Base-by-base conservation (phyloP, 2,329 filamentous ascomycete species). In the Pseudopithomyces maydicus region DNA sequence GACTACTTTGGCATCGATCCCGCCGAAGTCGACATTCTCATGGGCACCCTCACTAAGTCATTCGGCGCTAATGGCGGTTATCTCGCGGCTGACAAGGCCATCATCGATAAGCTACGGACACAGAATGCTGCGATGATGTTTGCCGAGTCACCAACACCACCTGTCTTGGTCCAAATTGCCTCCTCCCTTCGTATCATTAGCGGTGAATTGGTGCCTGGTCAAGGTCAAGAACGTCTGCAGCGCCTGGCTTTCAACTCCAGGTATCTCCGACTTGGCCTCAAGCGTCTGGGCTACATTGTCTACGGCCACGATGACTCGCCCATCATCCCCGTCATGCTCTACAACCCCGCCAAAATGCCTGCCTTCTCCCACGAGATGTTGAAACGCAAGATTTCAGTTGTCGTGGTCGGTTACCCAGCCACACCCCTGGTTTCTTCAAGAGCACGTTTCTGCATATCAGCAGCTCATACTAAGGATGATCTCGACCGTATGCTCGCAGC, bases 341-440 rank as follows among this genome's bases (percentile, higher is more conserved):
- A 97, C 83, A 92, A 98, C 79, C 95, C 95, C n/a, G 95, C 91
- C 69, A 99, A 99, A 81, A 97, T 99, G 84, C 91, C 94, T 4
- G 94, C 95, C 57, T 99, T 99, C 78, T 97, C 92, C 48, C 95
- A 97, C 74, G 95, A 98, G 77, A 98, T 99, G 95, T 86, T 98
- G 58, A 91, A 91, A 80, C 91, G 95, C 72, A 98, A 97, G 78
- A 98, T 99, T 67, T 95, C 94, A 0, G 91, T 98, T 50, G 95
- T 99, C 38, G 91, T 99, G 44, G 95, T 99, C 59, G 95, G 94
- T 51, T 99, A 99, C 74, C 95, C 95, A 6, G 95, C 94, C 8
- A 99, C 95, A 2, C 95, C 95, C 1, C 85, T 99, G 44, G 96
- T 98, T 67, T 96, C 91, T 60, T 97, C 94, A 19, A 90, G 95